A percentile compares a stretch with the other conserved stretches of the same genome.
phyloP scores from a whole-genome alignment of 179 eudicot species.

The Beta lomatogona region DNA sequence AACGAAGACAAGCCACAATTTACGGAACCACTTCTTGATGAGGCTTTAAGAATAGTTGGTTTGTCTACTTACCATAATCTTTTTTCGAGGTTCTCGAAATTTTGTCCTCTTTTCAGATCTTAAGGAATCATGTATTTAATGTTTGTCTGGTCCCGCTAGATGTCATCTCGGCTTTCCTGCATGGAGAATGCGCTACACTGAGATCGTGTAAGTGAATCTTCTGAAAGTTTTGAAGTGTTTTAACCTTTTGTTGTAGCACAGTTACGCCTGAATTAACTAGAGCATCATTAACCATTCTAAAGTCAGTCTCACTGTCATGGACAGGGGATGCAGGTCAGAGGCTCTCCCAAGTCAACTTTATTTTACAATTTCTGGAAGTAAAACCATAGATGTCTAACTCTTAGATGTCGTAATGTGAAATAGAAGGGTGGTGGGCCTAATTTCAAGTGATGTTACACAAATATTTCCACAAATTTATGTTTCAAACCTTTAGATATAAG shows the following conservation, averaged over 20 bases:
- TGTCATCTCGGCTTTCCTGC: slow-evolving; percentile 90
- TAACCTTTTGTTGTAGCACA: neutral
- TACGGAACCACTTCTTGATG: slow-evolving; percentile 61
- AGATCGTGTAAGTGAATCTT: slow-evolving; percentile 80
- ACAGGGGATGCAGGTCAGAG: neutral
- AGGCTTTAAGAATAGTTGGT: slow-evolving; percentile 75
- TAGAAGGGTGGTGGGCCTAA: too few relatives aligned
- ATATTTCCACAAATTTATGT: too few relatives aligned
- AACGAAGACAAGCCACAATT: slow-evolving; percentile 52
- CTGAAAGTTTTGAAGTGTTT: neutral
- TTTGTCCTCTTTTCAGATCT: neutral
- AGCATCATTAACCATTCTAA: neutral
- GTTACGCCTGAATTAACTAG: neutral
- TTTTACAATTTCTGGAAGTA: too few relatives aligned
- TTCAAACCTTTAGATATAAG: neutral
- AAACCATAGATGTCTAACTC: too few relatives aligned
- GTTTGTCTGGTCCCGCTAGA: slow-evolving; percentile 60
- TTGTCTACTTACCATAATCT: slow-evolving; percentile 19
- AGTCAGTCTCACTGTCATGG: neutral
- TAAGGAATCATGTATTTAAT: neutral
- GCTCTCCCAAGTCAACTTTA: neutral
- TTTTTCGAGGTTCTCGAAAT: neutral
- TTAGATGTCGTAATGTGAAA: too few relatives aligned
- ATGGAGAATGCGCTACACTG: slow-evolving; percentile 86
- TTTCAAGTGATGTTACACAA: too few relatives aligned